Base-by-base conservation (phyloP, 345 rosid species). In the Noccaea bulbosa region DNA sequence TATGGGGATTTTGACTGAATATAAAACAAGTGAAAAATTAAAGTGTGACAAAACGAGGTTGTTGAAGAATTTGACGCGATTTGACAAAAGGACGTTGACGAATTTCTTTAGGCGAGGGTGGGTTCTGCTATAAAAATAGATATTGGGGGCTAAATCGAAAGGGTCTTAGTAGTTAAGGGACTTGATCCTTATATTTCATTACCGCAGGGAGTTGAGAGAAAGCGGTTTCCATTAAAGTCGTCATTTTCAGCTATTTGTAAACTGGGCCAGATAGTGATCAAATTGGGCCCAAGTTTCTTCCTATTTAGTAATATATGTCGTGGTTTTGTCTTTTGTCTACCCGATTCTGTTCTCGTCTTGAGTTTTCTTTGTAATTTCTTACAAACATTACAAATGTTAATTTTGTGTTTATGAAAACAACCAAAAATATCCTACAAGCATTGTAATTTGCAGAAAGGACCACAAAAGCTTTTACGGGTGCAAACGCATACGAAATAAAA, bases 161-260 rank as follows among this genome's bases (percentile, higher is more conserved):
- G 5, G 5, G 2, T 12, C 61, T 22, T 11, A 7, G 10, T 65
- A 65, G 46, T 58, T n/a, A 12, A 50, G 61, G 61, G 47, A 51
- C 56, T 52, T 10, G 11, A 58, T 30, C 34, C 7, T 0, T 57
- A 33, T 46, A 57, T 40, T 15, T 37, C 30, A 30, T 14, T 17
- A 17, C 20, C 20, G 20, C 1, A 17, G 20, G 20, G n/a, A 11
- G 34, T 24, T 17, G 20, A 17, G 20, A 55, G 56, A 6, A 47
- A 43, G 34, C 20, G 41, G 27, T 38, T 51, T 1, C 6, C 20
- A 51, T 40, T 40, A 10, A 54, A 72, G 55, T 33, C 27, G 52
- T 47, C 44, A 57, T 32, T 45, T 66, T 67, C 44, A 61, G 8
- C 39, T 44, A 68, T 61, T 68, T 75, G 54, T 68, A 68, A 74